Evolutionary conservation across 2,329 filamentous ascomycete genomes (phyloP).

Genomic region (Aspergillus sp.): DNA sequence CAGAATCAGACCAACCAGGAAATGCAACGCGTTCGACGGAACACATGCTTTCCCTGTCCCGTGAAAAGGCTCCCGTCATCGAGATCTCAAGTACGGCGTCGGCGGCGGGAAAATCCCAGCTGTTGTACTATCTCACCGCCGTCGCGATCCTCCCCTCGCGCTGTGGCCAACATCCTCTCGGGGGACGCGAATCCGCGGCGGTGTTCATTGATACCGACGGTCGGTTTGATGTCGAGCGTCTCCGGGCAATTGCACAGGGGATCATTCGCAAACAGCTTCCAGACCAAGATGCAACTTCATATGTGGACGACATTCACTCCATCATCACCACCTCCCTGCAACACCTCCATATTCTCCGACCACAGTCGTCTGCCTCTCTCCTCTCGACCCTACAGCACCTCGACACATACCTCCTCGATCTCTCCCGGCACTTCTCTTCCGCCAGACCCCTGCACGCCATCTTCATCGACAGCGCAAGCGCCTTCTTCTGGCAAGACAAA

Average conservation of each 20-base stretch:
- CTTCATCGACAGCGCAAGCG: constrained; percentile 54
- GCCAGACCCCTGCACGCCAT: constrained; percentile 50
- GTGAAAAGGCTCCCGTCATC: constrained; percentile 39
- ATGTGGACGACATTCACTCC: constrained; percentile 16
- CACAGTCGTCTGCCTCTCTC: constrained; percentile 51
- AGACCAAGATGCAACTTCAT: not conserved
- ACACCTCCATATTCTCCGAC: constrained; percentile 60
- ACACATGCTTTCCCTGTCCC: not conserved
- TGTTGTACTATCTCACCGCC: constrained; percentile 57
- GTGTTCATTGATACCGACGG: constrained; percentile 58
- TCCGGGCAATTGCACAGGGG: constrained; percentile 34
- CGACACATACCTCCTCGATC: constrained; percentile 50
- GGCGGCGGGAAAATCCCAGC: constrained; percentile 57
- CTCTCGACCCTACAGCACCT: constrained; percentile 50
- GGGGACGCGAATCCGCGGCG: constrained; percentile 50
- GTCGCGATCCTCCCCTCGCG: constrained; percentile 50
- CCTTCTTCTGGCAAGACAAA: constrained; percentile 56
- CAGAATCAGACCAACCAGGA: too few species aligned
- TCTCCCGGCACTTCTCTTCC: constrained; percentile 45
- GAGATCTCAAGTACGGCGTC: constrained; percentile 55
- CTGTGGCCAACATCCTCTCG: constrained; percentile 29
- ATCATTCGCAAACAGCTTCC: constrained; percentile 23
- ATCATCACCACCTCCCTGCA: constrained; percentile 43
- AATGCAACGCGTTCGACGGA: not conserved
- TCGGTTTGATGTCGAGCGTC: constrained; percentile 52